Conservation (phyloP, 371 early-diverging fungal genomes). For the Syncephalis plumigaleata region DNA sequence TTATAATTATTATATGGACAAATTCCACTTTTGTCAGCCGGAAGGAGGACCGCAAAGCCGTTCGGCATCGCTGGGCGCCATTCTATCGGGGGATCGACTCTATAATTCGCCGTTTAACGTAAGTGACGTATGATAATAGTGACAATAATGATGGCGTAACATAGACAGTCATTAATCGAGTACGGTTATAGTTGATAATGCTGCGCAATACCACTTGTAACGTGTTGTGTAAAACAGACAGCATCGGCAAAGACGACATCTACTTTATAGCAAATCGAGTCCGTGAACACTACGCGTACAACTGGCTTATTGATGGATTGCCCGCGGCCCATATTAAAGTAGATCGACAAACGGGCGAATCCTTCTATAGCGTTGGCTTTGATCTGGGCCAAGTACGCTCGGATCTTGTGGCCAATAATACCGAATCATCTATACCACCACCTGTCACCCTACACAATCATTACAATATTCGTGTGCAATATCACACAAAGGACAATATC, state of each 20-base stretch:
- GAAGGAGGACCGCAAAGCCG: constrained; percentile 40
- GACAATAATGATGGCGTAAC: background rate
- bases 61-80: constrained; percentile 74
- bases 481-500: constrained; percentile 41
- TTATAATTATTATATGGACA: constrained; percentile 67
- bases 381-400: constrained; percentile 29
- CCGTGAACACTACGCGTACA: constrained; percentile 56
- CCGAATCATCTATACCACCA: background rate
- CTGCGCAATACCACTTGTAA: constrained; percentile 30
- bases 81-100: constrained; percentile 93
- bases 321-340: constrained; percentile 59
- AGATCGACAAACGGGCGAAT: constrained; percentile 33
- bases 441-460: constrained; percentile 73
- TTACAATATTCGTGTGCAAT: constrained; percentile 67
- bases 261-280: constrained; percentile 73
- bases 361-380: constrained; percentile 65
- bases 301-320: constrained; percentile 78
- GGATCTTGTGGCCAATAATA: constrained; percentile 8
- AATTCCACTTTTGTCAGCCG: constrained; percentile 77
- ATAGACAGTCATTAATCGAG: background rate
- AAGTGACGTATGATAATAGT: too few species aligned
- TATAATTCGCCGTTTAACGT: constrained; percentile 67
- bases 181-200: constrained; percentile 33
- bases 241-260: constrained; percentile 50
- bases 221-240: constrained; percentile 33